phyloP scores from a whole-genome alignment of 768 basidiomycete genomes.

The Lactifluus echinatus region DNA sequence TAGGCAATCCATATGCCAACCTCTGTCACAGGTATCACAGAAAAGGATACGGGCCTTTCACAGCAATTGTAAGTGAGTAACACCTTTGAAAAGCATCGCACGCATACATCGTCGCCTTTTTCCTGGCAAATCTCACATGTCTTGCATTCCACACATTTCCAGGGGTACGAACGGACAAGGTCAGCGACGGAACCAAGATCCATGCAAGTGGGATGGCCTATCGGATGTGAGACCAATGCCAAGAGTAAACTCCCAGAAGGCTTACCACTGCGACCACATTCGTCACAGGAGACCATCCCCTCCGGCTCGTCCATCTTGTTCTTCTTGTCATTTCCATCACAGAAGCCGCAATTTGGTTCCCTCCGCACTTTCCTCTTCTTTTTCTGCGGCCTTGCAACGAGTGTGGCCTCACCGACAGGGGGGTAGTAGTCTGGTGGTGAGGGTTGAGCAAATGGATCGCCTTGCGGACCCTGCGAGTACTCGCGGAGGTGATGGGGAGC shows the following conservation, averaged over 20 bases:
- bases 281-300: conserved; percentile 65
- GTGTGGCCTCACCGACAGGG: conserved; percentile 34
- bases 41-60: conserved; percentile 70
- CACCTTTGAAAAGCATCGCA: conserved; percentile 13
- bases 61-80: conserved; percentile 19
- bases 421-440: conserved; percentile 43
- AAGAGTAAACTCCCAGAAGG: conserved; percentile 7
- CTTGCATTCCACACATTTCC: conserved; percentile 91
- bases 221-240: conserved; percentile 6
- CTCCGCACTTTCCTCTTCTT: conserved; percentile 39
- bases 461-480: conserved; percentile 69
- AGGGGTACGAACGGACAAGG: conserved; percentile 61
- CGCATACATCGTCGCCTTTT: conserved; percentile 83
- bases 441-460: conserved; percentile 75
- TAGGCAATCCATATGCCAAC: conserved; percentile 82
- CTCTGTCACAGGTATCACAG: conserved; percentile 93
- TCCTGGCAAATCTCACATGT: conserved; percentile 77
- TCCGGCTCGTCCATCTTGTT: conserved; percentile 56
- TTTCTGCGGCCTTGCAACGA: conserved; percentile 36
- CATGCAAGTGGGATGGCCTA: conserved; percentile 87
- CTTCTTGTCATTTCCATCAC: conserved; percentile 51
- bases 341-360: conserved; percentile 72
- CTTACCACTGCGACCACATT: conserved; percentile 79
- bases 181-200: conserved; percentile 49
- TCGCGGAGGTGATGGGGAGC: conserved; percentile 28